phyloP scores from a whole-genome alignment of 352 stramenopile genomes.

The Phytophthora podocarpi region DNA sequence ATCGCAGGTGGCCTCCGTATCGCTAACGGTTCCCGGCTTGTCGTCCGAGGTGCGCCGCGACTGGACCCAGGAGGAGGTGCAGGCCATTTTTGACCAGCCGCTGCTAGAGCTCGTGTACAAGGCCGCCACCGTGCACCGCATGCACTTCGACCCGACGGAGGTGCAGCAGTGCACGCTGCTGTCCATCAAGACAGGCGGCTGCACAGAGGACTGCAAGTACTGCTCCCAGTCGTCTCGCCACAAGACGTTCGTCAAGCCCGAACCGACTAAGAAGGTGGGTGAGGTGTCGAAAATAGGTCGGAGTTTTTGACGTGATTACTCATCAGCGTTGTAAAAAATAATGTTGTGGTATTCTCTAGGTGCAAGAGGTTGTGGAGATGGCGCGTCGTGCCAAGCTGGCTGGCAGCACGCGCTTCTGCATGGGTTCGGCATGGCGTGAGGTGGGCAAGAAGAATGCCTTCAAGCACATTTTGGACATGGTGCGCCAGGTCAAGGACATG shows the following conservation, averaged over 20 bases:
- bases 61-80: conserved; percentile 96
- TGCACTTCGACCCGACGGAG: conserved; percentile 97
- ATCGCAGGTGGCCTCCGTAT: conserved; percentile 38
- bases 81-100: conserved; percentile 93
- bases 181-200: conserved; percentile 97
- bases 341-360: no score
- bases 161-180: conserved; percentile 98
- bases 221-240: conserved; percentile 96
- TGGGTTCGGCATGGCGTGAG: conserved; percentile 97
- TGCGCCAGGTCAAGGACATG: conserved; percentile 91
- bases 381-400: conserved; percentile 95
- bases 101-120: conserved; percentile 98
- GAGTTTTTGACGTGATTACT: no score
- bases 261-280: conserved; percentile 92
- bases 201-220: conserved; percentile 95
- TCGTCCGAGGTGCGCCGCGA: conserved; percentile 78
- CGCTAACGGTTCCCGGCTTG: conserved; percentile 70
- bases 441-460: conserved; percentile 99
- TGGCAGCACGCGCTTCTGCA: conserved; percentile 97
- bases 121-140: conserved; percentile 95
- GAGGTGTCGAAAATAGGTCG: no score
- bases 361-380: conserved; percentile 96
- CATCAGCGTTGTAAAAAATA: no score
- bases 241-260: conserved; percentile 99
- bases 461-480: conserved; percentile 97